Percentiles rank a stretch among this genome's conserved stretches.
Conservation (phyloP, 176 grass and related monocot species). For the Cenchrus purpureus region DNA sequence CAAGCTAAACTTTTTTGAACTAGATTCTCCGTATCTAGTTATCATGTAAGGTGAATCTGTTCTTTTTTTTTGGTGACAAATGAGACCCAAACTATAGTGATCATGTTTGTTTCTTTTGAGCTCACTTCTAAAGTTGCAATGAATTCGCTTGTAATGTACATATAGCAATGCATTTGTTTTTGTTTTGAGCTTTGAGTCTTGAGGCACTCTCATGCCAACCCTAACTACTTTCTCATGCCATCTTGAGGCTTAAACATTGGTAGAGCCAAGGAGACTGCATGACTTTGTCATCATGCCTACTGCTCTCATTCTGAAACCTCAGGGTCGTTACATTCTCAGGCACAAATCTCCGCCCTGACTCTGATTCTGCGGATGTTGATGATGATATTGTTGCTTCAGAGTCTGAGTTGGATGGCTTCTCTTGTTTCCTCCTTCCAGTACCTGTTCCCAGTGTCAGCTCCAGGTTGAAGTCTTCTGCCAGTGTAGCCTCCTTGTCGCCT, state of each 20-base stretch:
- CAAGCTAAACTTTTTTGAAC: slow-evolving; percentile 5
- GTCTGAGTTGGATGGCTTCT: slow-evolving; percentile 54
- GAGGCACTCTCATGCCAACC: slow-evolving; percentile 11
- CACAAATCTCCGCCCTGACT: not conserved
- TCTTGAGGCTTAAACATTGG: slow-evolving; percentile 71
- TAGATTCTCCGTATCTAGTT: not conserved
- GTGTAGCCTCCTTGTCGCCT: slow-evolving; percentile 1
- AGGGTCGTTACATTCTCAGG: slow-evolving; percentile 43
- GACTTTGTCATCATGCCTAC: slow-evolving; percentile 62
- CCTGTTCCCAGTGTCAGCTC: slow-evolving; percentile 77
- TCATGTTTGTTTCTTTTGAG: slow-evolving; percentile 17
- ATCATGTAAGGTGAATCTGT: slow-evolving; percentile 36
- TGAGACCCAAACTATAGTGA: slow-evolving; percentile 7
- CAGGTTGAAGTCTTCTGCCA: slow-evolving; percentile 55
- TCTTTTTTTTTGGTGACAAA: not conserved
- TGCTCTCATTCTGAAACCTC: slow-evolving; percentile 62
- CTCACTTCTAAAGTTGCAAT: slow-evolving; percentile 15
- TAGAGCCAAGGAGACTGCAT: slow-evolving; percentile 69
- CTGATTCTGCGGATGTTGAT: slow-evolving; percentile 58
- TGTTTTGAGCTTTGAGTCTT: slow-evolving; percentile 20
- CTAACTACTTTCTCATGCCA: slow-evolving; percentile 50
- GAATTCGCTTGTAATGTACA: slow-evolving; percentile 45
- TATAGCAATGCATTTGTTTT: slow-evolving; percentile 35
- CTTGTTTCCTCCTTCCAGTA: slow-evolving; percentile 45
- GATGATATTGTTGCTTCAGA: slow-evolving; percentile 55